Base-by-base conservation (phyloP, 2,329 filamentous ascomycete species). In the Fusarium sp. region DNA sequence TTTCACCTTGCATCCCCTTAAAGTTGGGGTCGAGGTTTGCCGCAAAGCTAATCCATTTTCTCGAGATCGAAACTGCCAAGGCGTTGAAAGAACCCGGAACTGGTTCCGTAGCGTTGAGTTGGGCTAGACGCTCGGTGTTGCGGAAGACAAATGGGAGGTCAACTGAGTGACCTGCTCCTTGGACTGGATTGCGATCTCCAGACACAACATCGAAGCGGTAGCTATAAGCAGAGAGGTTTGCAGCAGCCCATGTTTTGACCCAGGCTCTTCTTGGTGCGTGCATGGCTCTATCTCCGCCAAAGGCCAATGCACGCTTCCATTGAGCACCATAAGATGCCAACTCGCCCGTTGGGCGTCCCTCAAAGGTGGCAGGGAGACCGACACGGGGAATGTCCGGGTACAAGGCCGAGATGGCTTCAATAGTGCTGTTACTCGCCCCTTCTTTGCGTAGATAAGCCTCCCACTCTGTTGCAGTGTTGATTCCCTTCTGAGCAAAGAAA, bases 31-130 rank as follows among this genome's bases (percentile, higher is more conserved):
- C 33, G 5, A 74, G 18, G 5, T 27, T 16, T 13, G 20, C 68
- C 3, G 57, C 31, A 50, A 74, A 74, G 33, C 72, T 72, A 0
- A 74, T 69, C 72, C 72, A 74, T 41, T 72, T 74, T 3, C 71
- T 48, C 5, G 72, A 63, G 33, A 74, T 74, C 13, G 67, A 52
- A 0, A 60, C 33, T 4, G 71, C 64, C 33, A 74, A 22, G 5
- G 50, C 56, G 0, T 61, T 39, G 16, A 74, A 74, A 0, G 71
- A 74, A 0, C 60, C 71, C 2, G 43, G 9, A 0, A 65, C 33
- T 0, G 71, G 71, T 14, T 74, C 71, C 1, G 67, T 62, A 0
- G 43, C 41, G 2, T 74, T 74, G 2, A 74, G 3, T 1, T 45
- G 41, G 1, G 71, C 57, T 2, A 74, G 22, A 6, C 41, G 43